These are phyloP conservation scores for Podila minutissima DNA, from an alignment of 192 early-diverging fungal species.

Conservation along the genomic window DNA sequence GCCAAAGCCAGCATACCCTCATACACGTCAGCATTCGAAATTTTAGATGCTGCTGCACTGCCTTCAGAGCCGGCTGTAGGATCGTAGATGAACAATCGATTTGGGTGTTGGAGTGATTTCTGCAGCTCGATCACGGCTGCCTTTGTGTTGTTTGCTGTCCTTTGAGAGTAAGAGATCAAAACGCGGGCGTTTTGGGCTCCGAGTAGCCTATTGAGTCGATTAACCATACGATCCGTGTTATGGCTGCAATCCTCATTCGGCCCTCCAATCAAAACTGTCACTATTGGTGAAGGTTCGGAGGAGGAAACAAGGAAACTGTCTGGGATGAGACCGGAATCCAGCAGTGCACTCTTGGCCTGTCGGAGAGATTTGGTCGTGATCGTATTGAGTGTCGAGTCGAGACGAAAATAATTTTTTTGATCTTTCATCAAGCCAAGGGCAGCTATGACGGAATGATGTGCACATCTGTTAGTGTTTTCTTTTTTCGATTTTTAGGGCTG, in stretches of 20 bases:
- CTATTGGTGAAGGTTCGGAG: neutral
- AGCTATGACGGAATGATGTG: neutral
- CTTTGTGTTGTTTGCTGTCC: conserved; percentile 32
- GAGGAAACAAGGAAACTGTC: conserved; percentile 11
- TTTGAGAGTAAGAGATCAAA: conserved; percentile 29
- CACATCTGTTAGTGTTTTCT: neutral
- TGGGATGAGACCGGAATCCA: conserved; percentile 15
- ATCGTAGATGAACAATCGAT: conserved; percentile 37
- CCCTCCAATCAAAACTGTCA: conserved; percentile 33
- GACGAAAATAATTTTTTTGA: conserved; percentile 46
- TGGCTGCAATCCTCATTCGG: conserved; percentile 46
- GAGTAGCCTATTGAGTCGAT: conserved; percentile 20
- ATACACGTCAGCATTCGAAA: conserved; percentile 11
- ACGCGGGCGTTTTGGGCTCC: conserved; percentile 30
- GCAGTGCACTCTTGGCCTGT: conserved; percentile 1
- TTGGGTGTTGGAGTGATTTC: conserved; percentile 6
- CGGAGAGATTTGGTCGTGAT: conserved; percentile 24
- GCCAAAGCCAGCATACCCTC: conserved; percentile 42
- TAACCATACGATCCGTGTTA: conserved; percentile 39
- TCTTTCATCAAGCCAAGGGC: conserved; percentile 51
- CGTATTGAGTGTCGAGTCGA: conserved; percentile 38
- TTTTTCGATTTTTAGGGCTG: neutral
- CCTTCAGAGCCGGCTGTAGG: neutral
- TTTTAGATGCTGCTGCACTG: too few species aligned
- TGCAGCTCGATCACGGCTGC: conserved; percentile 4